phyloP scores from a whole-genome alignment of 139 green algal genomes.

The Medakamo hakoo region DNA sequence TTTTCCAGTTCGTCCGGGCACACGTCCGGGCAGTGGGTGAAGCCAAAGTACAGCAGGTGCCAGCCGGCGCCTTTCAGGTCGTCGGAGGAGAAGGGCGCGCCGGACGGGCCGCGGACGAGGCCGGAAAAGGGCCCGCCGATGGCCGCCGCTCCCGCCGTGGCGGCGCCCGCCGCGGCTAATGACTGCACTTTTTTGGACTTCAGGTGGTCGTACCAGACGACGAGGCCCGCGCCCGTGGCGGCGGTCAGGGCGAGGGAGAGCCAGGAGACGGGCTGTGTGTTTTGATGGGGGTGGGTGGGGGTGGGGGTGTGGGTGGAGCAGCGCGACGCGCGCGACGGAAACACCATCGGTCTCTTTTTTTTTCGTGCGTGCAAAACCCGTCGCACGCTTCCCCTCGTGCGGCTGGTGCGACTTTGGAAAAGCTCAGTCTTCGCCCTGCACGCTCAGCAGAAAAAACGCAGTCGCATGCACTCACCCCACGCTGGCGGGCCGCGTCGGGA shows the following conservation, averaged over 20 bases:
- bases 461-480: no score
- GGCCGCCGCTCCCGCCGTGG: conserved; percentile 47
- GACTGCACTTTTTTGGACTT: conserved; percentile 19
- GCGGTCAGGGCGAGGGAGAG: conserved; percentile 28
- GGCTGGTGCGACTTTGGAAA: no score
- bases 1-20: conserved; percentile 98
- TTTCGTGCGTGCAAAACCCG: no score
- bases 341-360: neutral
- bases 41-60: conserved; percentile 94
- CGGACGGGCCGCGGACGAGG: conserved; percentile 37
- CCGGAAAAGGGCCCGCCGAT: conserved; percentile 85
- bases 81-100: conserved; percentile 58
- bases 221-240: conserved; percentile 23
- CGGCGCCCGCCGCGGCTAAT: neutral
- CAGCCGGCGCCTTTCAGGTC: conserved; percentile 77
- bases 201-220: conserved; percentile 21
- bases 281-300: neutral
- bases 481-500: no score
- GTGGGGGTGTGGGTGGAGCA: neutral
- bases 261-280: conserved; percentile 25
- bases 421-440: no score
- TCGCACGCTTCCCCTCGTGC: no score
- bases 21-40: conserved; percentile 96
- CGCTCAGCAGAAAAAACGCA: no score
- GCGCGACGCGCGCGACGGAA: neutral